Evolutionary conservation across 2,329 filamentous ascomycete genomes (phyloP).

Genomic region (Ilyonectria destructans): DNA sequence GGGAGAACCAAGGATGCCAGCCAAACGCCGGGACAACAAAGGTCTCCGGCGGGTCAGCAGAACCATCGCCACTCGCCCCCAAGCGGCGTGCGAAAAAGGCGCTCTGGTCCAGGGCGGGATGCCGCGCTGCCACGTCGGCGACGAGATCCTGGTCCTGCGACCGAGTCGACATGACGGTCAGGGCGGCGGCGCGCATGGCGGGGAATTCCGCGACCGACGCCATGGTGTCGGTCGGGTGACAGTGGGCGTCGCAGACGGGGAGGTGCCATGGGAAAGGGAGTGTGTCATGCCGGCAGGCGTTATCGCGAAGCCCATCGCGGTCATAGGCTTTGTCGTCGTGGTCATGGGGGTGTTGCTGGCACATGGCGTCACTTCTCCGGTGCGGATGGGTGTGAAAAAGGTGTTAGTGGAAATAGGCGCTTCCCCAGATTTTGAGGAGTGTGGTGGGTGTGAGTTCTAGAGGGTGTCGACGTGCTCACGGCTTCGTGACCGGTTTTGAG

Average conservation of each 20-base stretch:
- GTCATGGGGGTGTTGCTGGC: constrained; percentile 13
- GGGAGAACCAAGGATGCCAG: constrained; percentile 91
- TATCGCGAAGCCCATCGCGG: background rate
- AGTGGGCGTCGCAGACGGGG: constrained; percentile 85
- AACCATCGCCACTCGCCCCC: background rate
- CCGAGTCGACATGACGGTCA: constrained; percentile 86
- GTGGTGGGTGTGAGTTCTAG: background rate
- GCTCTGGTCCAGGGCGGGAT: constrained; percentile 60
- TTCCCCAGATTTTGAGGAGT: constrained; percentile 16
- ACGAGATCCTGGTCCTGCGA: constrained; percentile 84
- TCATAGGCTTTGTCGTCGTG: constrained; percentile 1
- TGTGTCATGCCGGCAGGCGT: background rate
- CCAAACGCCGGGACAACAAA: constrained; percentile 80
- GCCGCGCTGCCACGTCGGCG: constrained; percentile 71
- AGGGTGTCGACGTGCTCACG: background rate
- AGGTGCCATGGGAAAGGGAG: constrained; percentile 77
- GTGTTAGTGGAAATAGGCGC: background rate
- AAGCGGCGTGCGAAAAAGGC: background rate
- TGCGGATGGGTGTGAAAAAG: background rate
- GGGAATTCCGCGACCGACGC: constrained; percentile 71
- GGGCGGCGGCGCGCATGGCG: constrained; percentile 75
- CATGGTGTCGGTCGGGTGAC: constrained; percentile 88
- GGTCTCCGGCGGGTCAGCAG: background rate
- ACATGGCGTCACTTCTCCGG: constrained; percentile 4
- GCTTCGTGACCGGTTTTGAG: background rate